A percentile compares a stretch with the other conserved stretches of the same genome.
Conservation (phyloP, 495 filamentous ascomycete genomes). For the Symbiotaphrina buchneri region DNA sequence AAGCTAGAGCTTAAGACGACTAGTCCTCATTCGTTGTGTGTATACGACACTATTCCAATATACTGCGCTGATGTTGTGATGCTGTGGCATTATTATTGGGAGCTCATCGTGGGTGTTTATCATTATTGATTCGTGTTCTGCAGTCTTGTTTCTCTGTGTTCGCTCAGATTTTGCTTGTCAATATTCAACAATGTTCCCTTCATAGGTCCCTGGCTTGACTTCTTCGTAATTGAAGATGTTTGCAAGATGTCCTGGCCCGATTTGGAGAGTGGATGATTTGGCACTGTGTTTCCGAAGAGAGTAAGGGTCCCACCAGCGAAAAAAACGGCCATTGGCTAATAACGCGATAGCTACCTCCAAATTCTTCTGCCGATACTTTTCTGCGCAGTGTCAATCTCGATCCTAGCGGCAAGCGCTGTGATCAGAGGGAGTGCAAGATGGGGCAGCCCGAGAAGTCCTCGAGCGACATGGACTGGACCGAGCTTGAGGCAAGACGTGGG, state of each 20-base stretch:
- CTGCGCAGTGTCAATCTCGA: slow-evolving; percentile 43
- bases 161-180: too few relatives aligned
- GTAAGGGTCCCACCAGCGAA: slow-evolving; percentile 21
- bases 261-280: slow-evolving; percentile 82
- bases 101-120: too few relatives aligned
- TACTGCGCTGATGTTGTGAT: too few relatives aligned
- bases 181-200: too few relatives aligned
- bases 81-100: too few relatives aligned
- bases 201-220: too few relatives aligned
- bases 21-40: too few relatives aligned
- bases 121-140: too few relatives aligned
- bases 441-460: slow-evolving; percentile 21
- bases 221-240: too few relatives aligned
- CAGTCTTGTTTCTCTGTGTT: too few relatives aligned
- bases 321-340: slow-evolving; percentile 2
- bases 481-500: slow-evolving; percentile 28
- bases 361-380: slow-evolving; percentile 56
- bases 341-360: slow-evolving; percentile 50
- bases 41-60: too few relatives aligned
- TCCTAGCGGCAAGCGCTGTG: slow-evolving; percentile 31
- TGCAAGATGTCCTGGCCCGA: slow-evolving; percentile 51
- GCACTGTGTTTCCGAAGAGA: slow-evolving; percentile 71
- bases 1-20: too few relatives aligned
- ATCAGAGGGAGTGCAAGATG: slow-evolving; percentile 13
- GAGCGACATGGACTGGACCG: slow-evolving; percentile 47